These are phyloP conservation scores for Saccharomycopsis fodiens DNA, from an alignment of 805 yeast genomes.

Conservation along the genomic window DNA sequence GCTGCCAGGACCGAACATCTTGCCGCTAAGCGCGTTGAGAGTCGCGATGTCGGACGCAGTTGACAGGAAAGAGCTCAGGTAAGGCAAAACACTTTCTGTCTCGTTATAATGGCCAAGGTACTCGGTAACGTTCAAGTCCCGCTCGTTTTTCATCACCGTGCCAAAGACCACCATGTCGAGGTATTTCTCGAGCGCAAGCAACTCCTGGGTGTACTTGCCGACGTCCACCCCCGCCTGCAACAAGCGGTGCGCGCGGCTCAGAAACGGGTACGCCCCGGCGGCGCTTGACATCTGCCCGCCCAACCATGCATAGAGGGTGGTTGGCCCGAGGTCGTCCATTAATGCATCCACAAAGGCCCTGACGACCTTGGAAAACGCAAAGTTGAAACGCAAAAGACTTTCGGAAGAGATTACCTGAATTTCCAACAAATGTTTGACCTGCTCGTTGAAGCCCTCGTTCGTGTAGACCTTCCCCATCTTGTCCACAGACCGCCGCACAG, in stretches of 20 bases:
- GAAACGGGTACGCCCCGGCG: not conserved
- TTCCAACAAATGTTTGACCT: not conserved
- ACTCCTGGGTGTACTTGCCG: not conserved
- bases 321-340: not conserved
- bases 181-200: not conserved
- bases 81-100: not conserved
- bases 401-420: not conserved
- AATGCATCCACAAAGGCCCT: not conserved
- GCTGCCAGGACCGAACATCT: not conserved
- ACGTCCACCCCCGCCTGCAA: not conserved
- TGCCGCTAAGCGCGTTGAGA: not conserved
- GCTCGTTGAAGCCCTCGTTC: not conserved
- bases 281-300: too few relatives aligned
- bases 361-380: not conserved
- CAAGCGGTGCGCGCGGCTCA: not conserved
- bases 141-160: constrained; percentile 1
- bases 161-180: not conserved
- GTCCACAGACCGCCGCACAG: not conserved
- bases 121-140: not conserved
- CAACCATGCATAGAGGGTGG: not conserved
- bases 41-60: not conserved
- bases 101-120: not conserved
- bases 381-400: not conserved
- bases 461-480: not conserved
- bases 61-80: not conserved